Base-by-base conservation (phyloP, 257 asterid species). In the Eustoma russellianum region DNA sequence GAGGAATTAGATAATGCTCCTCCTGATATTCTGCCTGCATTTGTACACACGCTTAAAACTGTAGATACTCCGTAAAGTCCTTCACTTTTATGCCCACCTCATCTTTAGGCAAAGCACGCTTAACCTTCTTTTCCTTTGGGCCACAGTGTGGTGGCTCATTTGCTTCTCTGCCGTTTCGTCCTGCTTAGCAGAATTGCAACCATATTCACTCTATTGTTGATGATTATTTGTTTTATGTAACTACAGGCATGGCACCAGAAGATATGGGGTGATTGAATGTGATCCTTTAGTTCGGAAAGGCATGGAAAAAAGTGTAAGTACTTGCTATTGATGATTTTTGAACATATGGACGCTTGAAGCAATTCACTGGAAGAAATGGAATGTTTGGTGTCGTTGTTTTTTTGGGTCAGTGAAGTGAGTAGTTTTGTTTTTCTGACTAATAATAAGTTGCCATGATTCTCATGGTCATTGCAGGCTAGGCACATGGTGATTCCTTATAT, bases 401-500 rank as follows among this genome's bases (percentile, higher is more conserved):
- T 49, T n/a, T 24, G 49, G 49, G 17, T 0, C 28, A 34, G 46
- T 34, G 35, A 38, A 45, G 18, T 55, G 17, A 43, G 7, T 38
- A 38, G 19, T 33, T 38, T 51, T 17, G 45, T 7, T 52, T 44
- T 41, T 13, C 9, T 19, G 47, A 30, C 5, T 33, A 5, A 17
- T 11, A 6, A 43, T 17, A 44, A 52, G 46, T 18, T 52, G n/a
- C 45, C 43, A 24, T 50, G 56, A 41, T 28, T 52, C 35, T 69
- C 46, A 17, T 69, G 51, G 49, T 45, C 17, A 15, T 74, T 38
- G 57, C 94, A 92, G 99, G 97, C 97, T 33, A 85, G 79, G 73
- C 97, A 88, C 80, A 81, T 88, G 94, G 99, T 92, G 82, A 88
- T 92, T 48, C 99, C 99, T 7, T 92, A 85, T 60, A 92, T 92